These are phyloP conservation scores for Ophiocordyceps polyrhachis-furcata DNA, from an alignment of 2,329 filamentous ascomycete genomes.

Conservation along the genomic window DNA sequence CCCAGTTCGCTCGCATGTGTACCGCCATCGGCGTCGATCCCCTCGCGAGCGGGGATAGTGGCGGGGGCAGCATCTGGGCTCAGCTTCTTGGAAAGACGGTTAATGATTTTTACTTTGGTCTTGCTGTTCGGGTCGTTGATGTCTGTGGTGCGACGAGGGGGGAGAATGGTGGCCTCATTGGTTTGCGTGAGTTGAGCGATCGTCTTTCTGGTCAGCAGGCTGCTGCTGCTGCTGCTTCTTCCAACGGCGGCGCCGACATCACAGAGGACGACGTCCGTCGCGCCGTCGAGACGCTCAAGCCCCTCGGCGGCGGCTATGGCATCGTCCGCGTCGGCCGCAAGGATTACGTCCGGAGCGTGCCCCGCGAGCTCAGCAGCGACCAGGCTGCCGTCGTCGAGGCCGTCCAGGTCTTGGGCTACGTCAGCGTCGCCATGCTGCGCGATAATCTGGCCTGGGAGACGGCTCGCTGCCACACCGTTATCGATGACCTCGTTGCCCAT, in stretches of 20 bases:
- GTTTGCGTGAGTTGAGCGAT: conserved; percentile 62
- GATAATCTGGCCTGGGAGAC: conserved; percentile 73
- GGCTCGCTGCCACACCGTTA: conserved; percentile 68
- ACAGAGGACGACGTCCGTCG: conserved; percentile 86
- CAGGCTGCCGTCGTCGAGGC: conserved; percentile 86
- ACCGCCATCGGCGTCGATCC: conserved; percentile 92
- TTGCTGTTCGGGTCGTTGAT: conserved; percentile 89
- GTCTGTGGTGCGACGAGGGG: conserved; percentile 69
- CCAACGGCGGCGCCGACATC: conserved; percentile 41
- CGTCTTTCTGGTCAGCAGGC: conserved; percentile 49
- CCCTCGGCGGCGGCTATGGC: conserved; percentile 73
- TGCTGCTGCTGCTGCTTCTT: not conserved
- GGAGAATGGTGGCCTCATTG: conserved; percentile 86
- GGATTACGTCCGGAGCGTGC: conserved; percentile 78
- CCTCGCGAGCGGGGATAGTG: conserved; percentile 35
- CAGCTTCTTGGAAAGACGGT: conserved; percentile 81
- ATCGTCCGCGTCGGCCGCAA: conserved; percentile 69
- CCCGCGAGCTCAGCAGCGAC: conserved; percentile 87
- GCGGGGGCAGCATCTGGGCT: conserved; percentile 56
- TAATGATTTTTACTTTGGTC: conserved; percentile 97
- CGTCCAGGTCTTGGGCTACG: conserved; percentile 74
- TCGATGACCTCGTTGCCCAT: conserved; percentile 77
- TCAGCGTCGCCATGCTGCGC: conserved; percentile 76
- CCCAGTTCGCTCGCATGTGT: conserved; percentile 98
- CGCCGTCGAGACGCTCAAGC: conserved; percentile 71